Percentiles rank a stretch among this genome's conserved stretches.
Conservation (phyloP, 805 yeast genomes). For the Ogataea philodendri region DNA sequence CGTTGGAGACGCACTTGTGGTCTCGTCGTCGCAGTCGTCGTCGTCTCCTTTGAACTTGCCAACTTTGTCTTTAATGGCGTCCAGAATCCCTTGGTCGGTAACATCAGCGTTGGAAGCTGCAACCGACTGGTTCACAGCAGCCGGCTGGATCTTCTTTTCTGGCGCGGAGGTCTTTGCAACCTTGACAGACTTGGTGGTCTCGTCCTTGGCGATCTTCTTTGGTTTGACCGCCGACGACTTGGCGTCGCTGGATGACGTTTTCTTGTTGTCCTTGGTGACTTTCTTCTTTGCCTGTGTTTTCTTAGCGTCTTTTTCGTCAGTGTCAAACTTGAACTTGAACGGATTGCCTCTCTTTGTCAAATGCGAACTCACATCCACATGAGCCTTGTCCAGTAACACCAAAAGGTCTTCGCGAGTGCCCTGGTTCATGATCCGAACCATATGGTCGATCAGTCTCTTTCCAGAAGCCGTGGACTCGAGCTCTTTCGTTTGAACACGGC, state of each 20-base stretch:
- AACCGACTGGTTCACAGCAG: too few species aligned
- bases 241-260: too few species aligned
- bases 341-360: constrained; percentile 6
- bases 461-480: constrained; percentile 3
- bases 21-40: constrained; percentile 15
- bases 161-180: not conserved
- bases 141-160: constrained; percentile 2
- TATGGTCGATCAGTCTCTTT: constrained; percentile 4
- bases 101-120: not conserved
- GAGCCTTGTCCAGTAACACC: constrained; percentile 5
- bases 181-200: constrained; percentile 3
- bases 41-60: constrained; percentile 6
- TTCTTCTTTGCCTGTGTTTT: constrained; percentile 2
- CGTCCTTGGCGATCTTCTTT: constrained; percentile 7
- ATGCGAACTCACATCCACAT: constrained; percentile 1
- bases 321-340: constrained; percentile 3
- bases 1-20: not conserved
- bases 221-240: too few species aligned
- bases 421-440: constrained; percentile 4
- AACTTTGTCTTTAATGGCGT: constrained; percentile 2
- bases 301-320: not conserved
- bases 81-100: constrained; percentile 5
- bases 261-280: too few species aligned
- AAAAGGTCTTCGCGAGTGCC: constrained; percentile 8
- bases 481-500: constrained; percentile 4